A percentile compares a stretch with the other conserved stretches of the same genome.
Conservation (phyloP, 306 rosid species). For the Prunus davidiana region DNA sequence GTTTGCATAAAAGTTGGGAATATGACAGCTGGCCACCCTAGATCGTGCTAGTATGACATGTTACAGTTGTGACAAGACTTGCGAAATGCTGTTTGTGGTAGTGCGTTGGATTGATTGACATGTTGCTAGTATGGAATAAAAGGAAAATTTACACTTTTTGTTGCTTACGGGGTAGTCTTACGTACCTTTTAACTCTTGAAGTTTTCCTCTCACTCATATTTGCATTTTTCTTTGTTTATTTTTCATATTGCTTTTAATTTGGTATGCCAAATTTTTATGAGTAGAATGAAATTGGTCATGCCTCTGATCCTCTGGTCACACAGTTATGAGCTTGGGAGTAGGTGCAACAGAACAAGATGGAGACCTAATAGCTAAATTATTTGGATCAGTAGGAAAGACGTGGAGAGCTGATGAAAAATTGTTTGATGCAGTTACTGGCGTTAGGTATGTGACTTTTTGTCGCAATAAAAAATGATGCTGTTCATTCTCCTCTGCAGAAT, state of each 20-base stretch:
- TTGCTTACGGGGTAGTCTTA: background rate
- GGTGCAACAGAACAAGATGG: slow-evolving; percentile 83
- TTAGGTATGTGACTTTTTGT: slow-evolving; percentile 52
- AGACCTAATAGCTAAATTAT: slow-evolving; percentile 57
- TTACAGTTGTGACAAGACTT: background rate
- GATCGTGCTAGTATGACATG: background rate
- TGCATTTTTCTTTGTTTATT: background rate
- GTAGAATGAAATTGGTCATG: slow-evolving; percentile 8
- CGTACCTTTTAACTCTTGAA: background rate
- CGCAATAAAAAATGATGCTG: background rate
- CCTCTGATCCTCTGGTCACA: slow-evolving; percentile 19
- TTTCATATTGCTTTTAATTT: background rate
- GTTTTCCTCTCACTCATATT: background rate
- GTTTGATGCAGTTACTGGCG: slow-evolving; percentile 90
- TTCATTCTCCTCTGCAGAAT: background rate
- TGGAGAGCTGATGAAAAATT: slow-evolving; percentile 86
- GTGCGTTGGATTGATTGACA: background rate
- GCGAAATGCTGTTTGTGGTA: background rate
- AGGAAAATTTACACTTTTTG: background rate
- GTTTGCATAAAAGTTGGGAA: background rate
- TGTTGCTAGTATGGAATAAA: background rate
- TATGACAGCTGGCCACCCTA: background rate
- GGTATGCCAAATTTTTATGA: background rate
- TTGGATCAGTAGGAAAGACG: slow-evolving; percentile 85
- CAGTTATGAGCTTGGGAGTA: slow-evolving; percentile 76